phyloP scores from a whole-genome alignment of 306 rosid species.

The Astragalus membranaceus region DNA sequence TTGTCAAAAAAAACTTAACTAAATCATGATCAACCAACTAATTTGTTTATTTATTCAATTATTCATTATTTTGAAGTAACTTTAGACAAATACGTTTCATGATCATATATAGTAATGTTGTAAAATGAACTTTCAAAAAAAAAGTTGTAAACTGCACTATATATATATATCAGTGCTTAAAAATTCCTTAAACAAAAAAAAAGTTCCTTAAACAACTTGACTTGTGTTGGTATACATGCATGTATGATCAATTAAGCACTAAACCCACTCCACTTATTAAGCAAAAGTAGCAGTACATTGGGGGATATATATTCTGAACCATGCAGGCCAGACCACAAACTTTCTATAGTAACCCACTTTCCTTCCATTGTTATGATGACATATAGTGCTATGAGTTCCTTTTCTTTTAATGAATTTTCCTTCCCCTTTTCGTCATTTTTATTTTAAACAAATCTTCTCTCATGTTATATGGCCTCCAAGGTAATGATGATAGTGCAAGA shows the following conservation, averaged over 20 bases:
- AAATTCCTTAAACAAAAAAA: too few relatives aligned
- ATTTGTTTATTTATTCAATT: background rate
- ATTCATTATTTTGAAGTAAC: too few relatives aligned
- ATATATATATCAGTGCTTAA: too few relatives aligned
- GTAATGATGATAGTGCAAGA: constrained; percentile 49
- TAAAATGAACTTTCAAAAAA: background rate
- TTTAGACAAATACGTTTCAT: too few relatives aligned
- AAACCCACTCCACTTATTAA: constrained; percentile 23
- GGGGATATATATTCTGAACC: constrained; percentile 37
- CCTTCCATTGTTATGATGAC: constrained; percentile 41
- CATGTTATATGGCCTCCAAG: constrained; percentile 3
- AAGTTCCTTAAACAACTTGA: too few relatives aligned
- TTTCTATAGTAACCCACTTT: constrained; percentile 34
- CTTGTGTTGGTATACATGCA: background rate
- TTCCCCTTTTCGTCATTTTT: constrained; percentile 1
- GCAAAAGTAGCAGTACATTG: constrained; percentile 21
- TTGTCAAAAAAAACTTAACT: too few relatives aligned
- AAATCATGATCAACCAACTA: constrained; percentile 6
- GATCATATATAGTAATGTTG: too few relatives aligned
- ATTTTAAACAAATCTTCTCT: background rate
- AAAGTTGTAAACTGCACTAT: too few relatives aligned
- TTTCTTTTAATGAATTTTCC: background rate
- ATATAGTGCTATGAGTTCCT: constrained; percentile 15
- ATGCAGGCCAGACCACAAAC: constrained; percentile 35
- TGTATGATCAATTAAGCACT: constrained; percentile 24